phyloP scores from a whole-genome alignment of 1,284 basidiomycete species.

The Cutaneotrichosporon dermatis region DNA sequence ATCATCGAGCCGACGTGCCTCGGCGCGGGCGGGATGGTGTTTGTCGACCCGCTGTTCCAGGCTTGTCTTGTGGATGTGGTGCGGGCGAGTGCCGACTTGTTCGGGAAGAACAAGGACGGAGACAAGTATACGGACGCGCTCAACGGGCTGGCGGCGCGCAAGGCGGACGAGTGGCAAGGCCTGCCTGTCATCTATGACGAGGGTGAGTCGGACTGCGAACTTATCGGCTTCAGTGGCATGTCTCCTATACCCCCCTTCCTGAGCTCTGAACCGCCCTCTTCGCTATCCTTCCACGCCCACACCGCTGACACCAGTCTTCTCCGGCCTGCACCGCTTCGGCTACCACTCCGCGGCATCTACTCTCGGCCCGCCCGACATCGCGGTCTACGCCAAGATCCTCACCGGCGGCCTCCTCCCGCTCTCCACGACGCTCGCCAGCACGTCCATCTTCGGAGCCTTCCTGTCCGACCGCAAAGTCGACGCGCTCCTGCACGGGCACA shows the following conservation, averaged over 20 bases:
- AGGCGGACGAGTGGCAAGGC: slow-evolving; percentile 54
- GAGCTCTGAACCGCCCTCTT: too few species aligned
- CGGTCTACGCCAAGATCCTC: slow-evolving; percentile 88
- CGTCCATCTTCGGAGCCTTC: slow-evolving; percentile 77
- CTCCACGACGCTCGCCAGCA: slow-evolving; percentile 73
- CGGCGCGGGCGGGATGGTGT: slow-evolving; percentile 96
- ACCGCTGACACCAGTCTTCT: slow-evolving; percentile 60
- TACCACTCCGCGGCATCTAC: slow-evolving; percentile 61
- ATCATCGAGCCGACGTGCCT: slow-evolving; percentile 89
- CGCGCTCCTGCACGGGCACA: slow-evolving; percentile 90
- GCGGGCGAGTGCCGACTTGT: slow-evolving; percentile 56
- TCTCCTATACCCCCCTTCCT: too few species aligned
- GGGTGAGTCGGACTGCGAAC: slow-evolving; percentile 27
- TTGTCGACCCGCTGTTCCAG: slow-evolving; percentile 96
- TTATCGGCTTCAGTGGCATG: too few species aligned
- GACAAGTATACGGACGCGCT: too few species aligned
- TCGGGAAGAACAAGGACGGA: slow-evolving; percentile 18
- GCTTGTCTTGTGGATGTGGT: slow-evolving; percentile 77
- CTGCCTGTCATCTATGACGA: slow-evolving; percentile 94
- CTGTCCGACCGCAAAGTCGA: slow-evolving; percentile 67
- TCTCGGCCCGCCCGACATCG: slow-evolving; percentile 78
- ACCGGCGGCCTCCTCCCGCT: slow-evolving; percentile 90
- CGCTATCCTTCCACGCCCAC: too few species aligned
- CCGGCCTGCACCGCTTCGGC: slow-evolving; percentile 83
- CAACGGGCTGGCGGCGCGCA: too few species aligned